Evolutionary conservation across 2,329 filamentous ascomycete genomes (phyloP), one percentile per base, ranked within the genome.

Genomic region (Ophiostoma tasmaniense): DNA sequence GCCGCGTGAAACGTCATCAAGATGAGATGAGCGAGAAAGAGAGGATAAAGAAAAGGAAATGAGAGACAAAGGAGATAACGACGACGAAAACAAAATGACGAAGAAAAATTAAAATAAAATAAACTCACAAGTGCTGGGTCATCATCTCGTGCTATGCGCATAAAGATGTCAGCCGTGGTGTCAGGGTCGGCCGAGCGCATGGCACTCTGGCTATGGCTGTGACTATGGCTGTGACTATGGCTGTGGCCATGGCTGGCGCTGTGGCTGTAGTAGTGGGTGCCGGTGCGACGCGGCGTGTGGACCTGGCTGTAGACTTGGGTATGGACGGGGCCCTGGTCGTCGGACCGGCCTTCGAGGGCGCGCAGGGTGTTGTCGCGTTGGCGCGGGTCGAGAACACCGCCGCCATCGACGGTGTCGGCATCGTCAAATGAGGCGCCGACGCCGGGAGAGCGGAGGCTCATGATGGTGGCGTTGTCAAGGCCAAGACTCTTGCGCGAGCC

Each of bases 141-240:
- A 6, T 87, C 84, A 70, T 87, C 84, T 13, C 82, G 79, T 14
- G 85, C 85, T 70, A 88, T 87, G 68, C 80, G 83, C 70, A 88
- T 80, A 72, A 87, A 88, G 55, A 87, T 78, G 71, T 88, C 85
- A 52, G 83, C 84, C 3, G 81, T 84, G 72, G 86, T 85, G 68
- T 87, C 85, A 59, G 77, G 78, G 66, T 83, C 80, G 14, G 74
- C 75, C 64, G 74, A 77, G 71, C 73, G 76, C 30, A 39, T 22
- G 72, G 22, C 66, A 11, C 52, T 37, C 22, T 39, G 33, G 62
- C 62, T 35, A 33, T 79, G 79, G 65, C 75, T 73, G 66, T 73
- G 73, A 42, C n/a, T 79, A 67, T 80, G 78, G 45, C 77, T 77
- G 67, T 80, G 78, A 42, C 77, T n/a, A n/a, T n/a, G n/a, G n/a